Base-by-base conservation (phyloP, 768 basidiomycete species). In the Piloderma croceum region DNA sequence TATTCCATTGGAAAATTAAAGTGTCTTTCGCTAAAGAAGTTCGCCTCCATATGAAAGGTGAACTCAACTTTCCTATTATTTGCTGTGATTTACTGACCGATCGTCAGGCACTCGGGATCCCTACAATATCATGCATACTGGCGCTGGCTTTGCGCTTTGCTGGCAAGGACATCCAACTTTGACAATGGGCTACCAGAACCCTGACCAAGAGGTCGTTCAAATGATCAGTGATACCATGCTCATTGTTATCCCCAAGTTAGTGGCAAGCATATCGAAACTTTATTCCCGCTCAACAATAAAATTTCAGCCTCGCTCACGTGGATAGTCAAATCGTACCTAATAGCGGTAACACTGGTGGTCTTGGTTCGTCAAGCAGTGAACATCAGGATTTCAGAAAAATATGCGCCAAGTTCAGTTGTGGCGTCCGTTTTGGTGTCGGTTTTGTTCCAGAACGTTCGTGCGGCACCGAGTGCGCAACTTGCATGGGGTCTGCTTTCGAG, bases 11-110 rank as follows among this genome's bases (percentile, higher is more conserved):
- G 89, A 81, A 69, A 27, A 57, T 84, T 17, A 69, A 69, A 40
- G 64, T 83, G 24, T 68, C 74, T 17, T 94, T 94, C 54, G 65
- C 64, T 21, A 72, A 76, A 12, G 83, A 86, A 42, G 78, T 87
- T 21, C 81, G 85, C 39, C 62, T 88, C 25, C 81, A 91, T 58
- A 72, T 96, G 59, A 98, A 96, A 77, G 90, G 90, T 86, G 31
- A 39, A 59, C 46, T 12, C 19, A 21, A 21, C 22, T 6, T 31
- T 18, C 24, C 17, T 20, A 24, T 36, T 39, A 25, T 41, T 27
- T 37, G 3, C 31, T 9, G 19, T 13, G 43, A 21, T 34, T 41
- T 32, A 19, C 29, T 21, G 42, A 32, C 31, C 41, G 6, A 37
- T 43, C 41, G 38, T 5, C 36, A 93, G 92, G 93, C 37, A 79